These are phyloP conservation scores for Mycotypha africana DNA, from an alignment of 371 early-diverging fungal species.

Conservation along the genomic window DNA sequence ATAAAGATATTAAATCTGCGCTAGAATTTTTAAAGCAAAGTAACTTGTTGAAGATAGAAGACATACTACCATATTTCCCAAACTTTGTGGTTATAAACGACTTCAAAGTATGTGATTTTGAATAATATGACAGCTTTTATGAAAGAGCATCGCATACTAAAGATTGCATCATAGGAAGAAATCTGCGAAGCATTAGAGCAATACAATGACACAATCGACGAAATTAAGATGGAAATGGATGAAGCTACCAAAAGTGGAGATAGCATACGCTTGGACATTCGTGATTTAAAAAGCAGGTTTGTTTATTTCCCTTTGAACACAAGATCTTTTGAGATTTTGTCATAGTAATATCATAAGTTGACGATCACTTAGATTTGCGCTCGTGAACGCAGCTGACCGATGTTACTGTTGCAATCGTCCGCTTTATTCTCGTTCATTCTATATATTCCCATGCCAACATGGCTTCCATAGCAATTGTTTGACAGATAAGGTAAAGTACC, in stretches of 20 bases:
- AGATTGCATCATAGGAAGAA: constrained; percentile 63
- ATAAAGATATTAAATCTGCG: constrained; percentile 79
- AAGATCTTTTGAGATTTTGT: no score
- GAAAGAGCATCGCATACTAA: no score
- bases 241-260: constrained; percentile 85
- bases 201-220: constrained; percentile 77
- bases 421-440: constrained; percentile 81
- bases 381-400: constrained; percentile 71
- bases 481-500: constrained; percentile 49
- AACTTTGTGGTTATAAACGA: constrained; percentile 94
- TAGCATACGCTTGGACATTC: constrained; percentile 74
- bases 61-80: constrained; percentile 92
- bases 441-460: constrained; percentile 94
- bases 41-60: constrained; percentile 89
- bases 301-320: background rate
- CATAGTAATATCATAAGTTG: no score
- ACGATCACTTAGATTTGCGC: constrained; percentile 78
- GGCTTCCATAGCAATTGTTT: constrained; percentile 89
- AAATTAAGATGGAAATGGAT: constrained; percentile 84
- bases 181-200: constrained; percentile 81
- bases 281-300: constrained; percentile 67
- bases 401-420: constrained; percentile 78
- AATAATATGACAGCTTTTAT: no score
- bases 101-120: no score
- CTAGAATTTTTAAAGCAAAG: constrained; percentile 77